Evolutionary conservation across 345 rosid species (phyloP), one percentile per base, ranked within the genome.

Genomic region (Crucihimalaya himalaica): DNA sequence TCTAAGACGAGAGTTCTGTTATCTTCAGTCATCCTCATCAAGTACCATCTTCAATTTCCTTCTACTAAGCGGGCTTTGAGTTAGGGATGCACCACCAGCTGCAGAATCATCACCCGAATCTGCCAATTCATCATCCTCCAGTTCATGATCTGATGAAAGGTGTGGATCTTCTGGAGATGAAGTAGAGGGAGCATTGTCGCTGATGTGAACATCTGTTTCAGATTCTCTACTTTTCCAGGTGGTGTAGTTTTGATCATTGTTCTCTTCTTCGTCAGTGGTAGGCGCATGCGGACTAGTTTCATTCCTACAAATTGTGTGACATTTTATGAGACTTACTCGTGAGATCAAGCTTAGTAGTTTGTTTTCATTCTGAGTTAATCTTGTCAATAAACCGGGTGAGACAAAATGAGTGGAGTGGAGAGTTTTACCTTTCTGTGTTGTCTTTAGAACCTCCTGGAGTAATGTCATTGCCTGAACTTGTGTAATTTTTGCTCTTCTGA

Each of bases 1-100:
- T 0, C 19, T 34, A 63, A 43, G 19, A 15, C 13, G 15, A 21
- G 25, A 9, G 29, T 16, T 2, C 16, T 50, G 15, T 25, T 29
- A 65, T 63, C 48, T 61, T 80, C 70, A 84, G 55, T 92, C 96
- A 71, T 89, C 92, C 32, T 78, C 77, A 35, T 88, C 97, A 61
- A 88, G 60, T 31, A 87, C 84, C 83, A 90, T 81, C 79, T 88
- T 85, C 81, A 81, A 3, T 66, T 84, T 88, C 73, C 95, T 85
- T 69, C 86, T 83, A 55, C 63, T 58, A 32, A 71, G 70, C 39
- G 85, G 74, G 64, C 76, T 77, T 72, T 62, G 81, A 66, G 63
- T 64, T 5, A 65, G 19, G 25, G 70, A 39, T 10, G 63, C 75
- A 58, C 47, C 84, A 46, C 63, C 75, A 66, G 84, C 87, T 52